Evolutionary conservation across 345 rosid genomes (phyloP).

Genomic region (Schrenkiella parvula): DNA sequence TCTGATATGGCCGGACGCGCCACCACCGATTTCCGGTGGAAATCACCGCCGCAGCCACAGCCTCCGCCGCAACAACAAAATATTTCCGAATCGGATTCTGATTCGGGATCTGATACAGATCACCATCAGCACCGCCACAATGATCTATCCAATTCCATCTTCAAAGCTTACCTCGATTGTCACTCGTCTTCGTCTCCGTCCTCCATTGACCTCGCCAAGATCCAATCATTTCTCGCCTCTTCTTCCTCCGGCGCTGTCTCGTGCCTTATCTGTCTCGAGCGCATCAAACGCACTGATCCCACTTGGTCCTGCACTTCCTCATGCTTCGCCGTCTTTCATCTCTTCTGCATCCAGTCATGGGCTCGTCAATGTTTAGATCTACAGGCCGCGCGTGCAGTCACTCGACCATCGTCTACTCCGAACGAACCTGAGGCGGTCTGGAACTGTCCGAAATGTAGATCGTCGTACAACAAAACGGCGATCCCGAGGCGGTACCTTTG

Average conservation of each 20-base stretch:
- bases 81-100: slow-evolving; percentile 56
- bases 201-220: slow-evolving; percentile 65
- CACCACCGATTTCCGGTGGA: slow-evolving; percentile 21
- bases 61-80: background rate
- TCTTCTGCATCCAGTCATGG: slow-evolving; percentile 87
- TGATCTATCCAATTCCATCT: slow-evolving; percentile 73
- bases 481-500: slow-evolving; percentile 66
- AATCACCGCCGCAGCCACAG: slow-evolving; percentile 33
- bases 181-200: slow-evolving; percentile 45
- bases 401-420: slow-evolving; percentile 48
- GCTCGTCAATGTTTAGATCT: slow-evolving; percentile 75
- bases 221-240: slow-evolving; percentile 77
- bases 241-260: slow-evolving; percentile 88
- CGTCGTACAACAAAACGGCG: slow-evolving; percentile 45
- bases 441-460: slow-evolving; percentile 92
- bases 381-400: slow-evolving; percentile 60
- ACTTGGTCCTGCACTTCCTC: slow-evolving; percentile 83
- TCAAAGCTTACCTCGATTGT: slow-evolving; percentile 71
- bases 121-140: slow-evolving; percentile 31
- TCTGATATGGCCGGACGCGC: slow-evolving; percentile 38
- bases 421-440: slow-evolving; percentile 56
- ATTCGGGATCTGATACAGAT: slow-evolving; percentile 40
- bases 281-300: slow-evolving; percentile 71
- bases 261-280: slow-evolving; percentile 87
- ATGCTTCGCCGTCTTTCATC: slow-evolving; percentile 80